Conservation (phyloP, 129 eudicot species). For the Lonicera japonica region DNA sequence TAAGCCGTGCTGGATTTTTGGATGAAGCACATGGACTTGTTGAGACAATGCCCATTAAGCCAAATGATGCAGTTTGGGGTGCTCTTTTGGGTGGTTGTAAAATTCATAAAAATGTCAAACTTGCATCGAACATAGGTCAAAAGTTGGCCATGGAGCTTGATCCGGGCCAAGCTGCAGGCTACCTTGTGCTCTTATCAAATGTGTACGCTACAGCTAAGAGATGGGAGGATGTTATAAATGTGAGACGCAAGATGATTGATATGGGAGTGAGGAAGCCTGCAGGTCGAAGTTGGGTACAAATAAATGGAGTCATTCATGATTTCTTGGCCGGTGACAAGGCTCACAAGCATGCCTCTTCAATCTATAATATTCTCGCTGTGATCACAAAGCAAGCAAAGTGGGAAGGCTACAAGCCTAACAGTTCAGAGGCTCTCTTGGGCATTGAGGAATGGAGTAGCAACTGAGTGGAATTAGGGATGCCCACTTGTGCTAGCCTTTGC, state of each 20-base stretch:
- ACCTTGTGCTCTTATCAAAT: slow-evolving; percentile 55
- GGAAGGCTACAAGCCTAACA: slow-evolving; percentile 25
- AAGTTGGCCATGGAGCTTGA: slow-evolving; percentile 38
- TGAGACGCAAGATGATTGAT: slow-evolving; percentile 42
- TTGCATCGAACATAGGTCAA: slow-evolving; percentile 41
- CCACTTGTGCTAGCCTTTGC: too few species aligned
- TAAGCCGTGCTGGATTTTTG: slow-evolving; percentile 64
- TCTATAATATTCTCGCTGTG: slow-evolving; percentile 35
- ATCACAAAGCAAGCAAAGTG: slow-evolving; percentile 24
- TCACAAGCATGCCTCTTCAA: slow-evolving; percentile 34
- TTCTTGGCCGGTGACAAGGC: slow-evolving; percentile 44
- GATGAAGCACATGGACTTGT: slow-evolving; percentile 57
- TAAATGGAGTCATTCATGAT: slow-evolving; percentile 35
- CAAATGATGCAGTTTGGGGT: slow-evolving; percentile 75
- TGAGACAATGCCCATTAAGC: slow-evolving; percentile 56
- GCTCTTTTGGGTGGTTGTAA: slow-evolving; percentile 74
- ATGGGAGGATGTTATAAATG: slow-evolving; percentile 50
- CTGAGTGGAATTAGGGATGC: too few species aligned
- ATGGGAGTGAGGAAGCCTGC: slow-evolving; percentile 36
- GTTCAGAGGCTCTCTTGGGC: slow-evolving; percentile 19
- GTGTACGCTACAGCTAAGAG: slow-evolving; percentile 47
- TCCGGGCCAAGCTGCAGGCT: slow-evolving; percentile 40
- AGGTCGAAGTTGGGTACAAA: slow-evolving; percentile 65
- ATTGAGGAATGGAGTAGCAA: slow-evolving; percentile 1
- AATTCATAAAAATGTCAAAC: slow-evolving; percentile 51